These are phyloP conservation scores for Vigna reflexopilosa DNA, from an alignment of 306 rosid genomes.

Conservation along the genomic window DNA sequence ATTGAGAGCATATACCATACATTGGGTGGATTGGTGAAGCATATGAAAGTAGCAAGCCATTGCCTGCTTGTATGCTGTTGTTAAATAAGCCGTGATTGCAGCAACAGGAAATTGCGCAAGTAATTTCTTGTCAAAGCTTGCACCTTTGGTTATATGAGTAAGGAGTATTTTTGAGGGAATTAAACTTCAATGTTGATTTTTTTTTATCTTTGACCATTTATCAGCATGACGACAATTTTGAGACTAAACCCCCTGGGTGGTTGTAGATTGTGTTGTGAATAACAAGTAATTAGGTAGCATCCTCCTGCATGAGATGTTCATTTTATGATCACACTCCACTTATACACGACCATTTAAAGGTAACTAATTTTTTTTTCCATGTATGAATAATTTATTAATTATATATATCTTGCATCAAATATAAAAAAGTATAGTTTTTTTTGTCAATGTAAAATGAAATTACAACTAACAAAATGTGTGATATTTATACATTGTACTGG, in stretches of 20 bases:
- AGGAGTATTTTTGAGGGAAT: neutral
- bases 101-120: neutral
- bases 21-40: conserved; percentile 58
- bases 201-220: neutral
- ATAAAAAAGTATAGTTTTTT: no score
- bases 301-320: no score
- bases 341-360: no score
- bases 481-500: no score
- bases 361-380: no score
- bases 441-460: no score
- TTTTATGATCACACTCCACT: no score
- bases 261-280: no score
- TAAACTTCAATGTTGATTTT: neutral
- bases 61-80: neutral
- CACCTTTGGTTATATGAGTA: neutral
- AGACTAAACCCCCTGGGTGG: neutral
- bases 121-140: neutral
- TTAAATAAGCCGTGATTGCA: conserved; percentile 19
- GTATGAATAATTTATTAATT: no score
- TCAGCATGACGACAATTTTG: neutral
- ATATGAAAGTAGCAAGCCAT: conserved; percentile 51
- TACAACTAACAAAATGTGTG: no score
- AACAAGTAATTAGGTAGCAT: no score
- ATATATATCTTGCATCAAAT: no score
- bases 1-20: conserved; percentile 46